Base-by-base conservation (phyloP, 495 filamentous ascomycete genomes). In the Friedmanniomyces simplex region DNA sequence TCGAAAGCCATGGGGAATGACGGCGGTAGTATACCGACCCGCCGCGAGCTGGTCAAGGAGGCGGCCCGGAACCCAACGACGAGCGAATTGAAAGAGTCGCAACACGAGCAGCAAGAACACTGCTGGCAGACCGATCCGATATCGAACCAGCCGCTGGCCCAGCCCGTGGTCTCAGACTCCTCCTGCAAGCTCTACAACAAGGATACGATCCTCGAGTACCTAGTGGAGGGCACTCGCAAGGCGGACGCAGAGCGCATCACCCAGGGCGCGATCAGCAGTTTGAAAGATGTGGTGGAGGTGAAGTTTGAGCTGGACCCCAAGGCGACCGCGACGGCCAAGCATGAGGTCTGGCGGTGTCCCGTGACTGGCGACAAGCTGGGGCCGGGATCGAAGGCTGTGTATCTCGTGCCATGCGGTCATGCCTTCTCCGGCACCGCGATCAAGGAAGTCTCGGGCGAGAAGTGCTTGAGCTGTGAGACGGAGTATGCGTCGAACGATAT, bases 1-100 rank as follows among this genome's bases (percentile, higher is more conserved):
- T n/a, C n/a, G n/a, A n/a, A n/a, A n/a, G n/a, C 47, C 58, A 96
- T 96, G 91, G 93, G 91, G 73, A 96, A 96, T 71, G 91, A 97
- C 67, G 91, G 93, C 63, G 91, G 87, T 56, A 86, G 83, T 67
- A 99, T 99, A 58, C 93, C 93, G 13, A 96, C 84, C 49, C 88
- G 93, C 30, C 86, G 93, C 52, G 93, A 99, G 69, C 86, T 99
- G 34, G 93, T 97, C 70, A 89, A 90, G 64, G 83, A 87, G 69
- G 88, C 90, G 34, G 87, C 89, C 26, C 84, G 85, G 48, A 77
- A 78, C 36, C 88, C 86, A 26, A 94, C 83, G 36, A 84, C 88
- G n/a, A 84, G 87, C 39, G 87, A 98, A 72, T 69, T 96, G 11
- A 97, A 96, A 73, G 90, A 91, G 64, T 82, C 86, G 2, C 85